phyloP scores from a whole-genome alignment of 1,284 basidiomycete species.

The Melanopsichium pennsylvanicum region DNA sequence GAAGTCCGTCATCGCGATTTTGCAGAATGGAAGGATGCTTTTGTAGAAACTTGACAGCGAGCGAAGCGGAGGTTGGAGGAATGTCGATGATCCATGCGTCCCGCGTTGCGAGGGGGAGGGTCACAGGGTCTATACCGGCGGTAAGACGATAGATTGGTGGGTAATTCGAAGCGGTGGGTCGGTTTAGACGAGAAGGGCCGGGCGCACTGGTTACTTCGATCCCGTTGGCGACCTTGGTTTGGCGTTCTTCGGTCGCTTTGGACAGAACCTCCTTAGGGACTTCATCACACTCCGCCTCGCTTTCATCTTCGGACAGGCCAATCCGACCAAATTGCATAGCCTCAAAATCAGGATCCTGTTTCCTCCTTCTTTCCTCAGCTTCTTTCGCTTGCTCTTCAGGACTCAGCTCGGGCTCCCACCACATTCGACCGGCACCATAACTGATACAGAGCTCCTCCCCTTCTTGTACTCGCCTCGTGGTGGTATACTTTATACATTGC shows the following conservation, averaged over 20 bases:
- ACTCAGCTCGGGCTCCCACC: slow-evolving; percentile 52
- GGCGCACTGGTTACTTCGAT: slow-evolving; percentile 17
- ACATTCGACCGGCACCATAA: slow-evolving; percentile 70
- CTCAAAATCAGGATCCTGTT: slow-evolving; percentile 4
- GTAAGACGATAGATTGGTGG: slow-evolving; percentile 65
- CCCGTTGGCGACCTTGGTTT: slow-evolving; percentile 1
- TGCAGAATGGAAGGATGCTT: slow-evolving; percentile 27
- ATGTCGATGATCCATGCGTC: slow-evolving; percentile 86
- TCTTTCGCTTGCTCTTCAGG: slow-evolving; percentile 5
- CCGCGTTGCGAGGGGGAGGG: slow-evolving; percentile 68
- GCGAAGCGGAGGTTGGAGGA: slow-evolving; percentile 62
- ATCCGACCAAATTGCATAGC: slow-evolving; percentile 14
- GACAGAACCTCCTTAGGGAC: neutral
- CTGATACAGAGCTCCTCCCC: slow-evolving; percentile 82
- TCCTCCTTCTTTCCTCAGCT: slow-evolving; percentile 4
- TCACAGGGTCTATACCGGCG: slow-evolving; percentile 64
- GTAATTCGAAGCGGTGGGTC: neutral
- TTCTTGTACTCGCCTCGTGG: slow-evolving; percentile 70
- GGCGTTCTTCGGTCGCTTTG: neutral
- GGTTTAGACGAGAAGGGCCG: slow-evolving; percentile 15
- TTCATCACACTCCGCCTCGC: neutral
- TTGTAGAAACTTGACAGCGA: slow-evolving; percentile 38
- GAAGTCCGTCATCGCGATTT: slow-evolving; percentile 38
- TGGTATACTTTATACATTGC: slow-evolving; percentile 76
- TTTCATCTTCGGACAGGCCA: slow-evolving; percentile 17